Evolutionary conservation across 2,329 filamentous ascomycete genomes (phyloP).

Genomic region (Scedosporium boydii): DNA sequence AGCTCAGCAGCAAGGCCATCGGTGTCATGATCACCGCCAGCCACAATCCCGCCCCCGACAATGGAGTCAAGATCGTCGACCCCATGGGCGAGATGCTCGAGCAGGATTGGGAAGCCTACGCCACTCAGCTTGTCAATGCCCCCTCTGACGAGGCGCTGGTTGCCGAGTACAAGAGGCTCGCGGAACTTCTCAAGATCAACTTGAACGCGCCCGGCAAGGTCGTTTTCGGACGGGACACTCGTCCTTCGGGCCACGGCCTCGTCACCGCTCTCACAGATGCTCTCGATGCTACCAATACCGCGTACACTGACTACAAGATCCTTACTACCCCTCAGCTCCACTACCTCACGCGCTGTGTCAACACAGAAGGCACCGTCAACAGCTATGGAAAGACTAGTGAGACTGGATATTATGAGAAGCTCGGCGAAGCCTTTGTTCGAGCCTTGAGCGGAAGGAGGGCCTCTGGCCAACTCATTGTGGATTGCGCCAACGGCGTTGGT

Average conservation of each 20-base stretch:
- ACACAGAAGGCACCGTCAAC: constrained; percentile 79
- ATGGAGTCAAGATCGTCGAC: constrained; percentile 92
- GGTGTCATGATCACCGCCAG: constrained; percentile 95
- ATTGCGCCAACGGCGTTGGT: constrained; percentile 95
- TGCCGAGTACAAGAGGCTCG: constrained; percentile 66
- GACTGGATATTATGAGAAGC: constrained; percentile 90
- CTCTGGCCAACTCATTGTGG: constrained; percentile 67
- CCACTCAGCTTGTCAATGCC: constrained; percentile 83
- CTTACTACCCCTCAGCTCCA: constrained; percentile 97
- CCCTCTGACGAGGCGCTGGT: constrained; percentile 64
- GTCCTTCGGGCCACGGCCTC: constrained; percentile 80
- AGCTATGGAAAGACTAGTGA: constrained; percentile 86
- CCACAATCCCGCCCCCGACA: constrained; percentile 83
- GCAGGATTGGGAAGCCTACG: constrained; percentile 86
- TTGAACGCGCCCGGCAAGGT: constrained; percentile 63
- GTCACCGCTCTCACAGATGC: constrained; percentile 71
- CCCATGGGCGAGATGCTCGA: constrained; percentile 97
- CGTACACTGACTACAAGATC: constrained; percentile 77
- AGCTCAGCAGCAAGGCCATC: constrained; percentile 81
- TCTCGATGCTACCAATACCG: constrained; percentile 63
- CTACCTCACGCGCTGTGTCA: constrained; percentile 89
- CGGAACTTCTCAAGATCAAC: constrained; percentile 68
- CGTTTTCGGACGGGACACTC: constrained; percentile 84
- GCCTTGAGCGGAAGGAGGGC: constrained; percentile 72
- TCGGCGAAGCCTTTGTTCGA: constrained; percentile 72